Evolutionary conservation across 2,329 filamentous ascomycete species (phyloP).

Genomic region (Capronia epimyces): DNA sequence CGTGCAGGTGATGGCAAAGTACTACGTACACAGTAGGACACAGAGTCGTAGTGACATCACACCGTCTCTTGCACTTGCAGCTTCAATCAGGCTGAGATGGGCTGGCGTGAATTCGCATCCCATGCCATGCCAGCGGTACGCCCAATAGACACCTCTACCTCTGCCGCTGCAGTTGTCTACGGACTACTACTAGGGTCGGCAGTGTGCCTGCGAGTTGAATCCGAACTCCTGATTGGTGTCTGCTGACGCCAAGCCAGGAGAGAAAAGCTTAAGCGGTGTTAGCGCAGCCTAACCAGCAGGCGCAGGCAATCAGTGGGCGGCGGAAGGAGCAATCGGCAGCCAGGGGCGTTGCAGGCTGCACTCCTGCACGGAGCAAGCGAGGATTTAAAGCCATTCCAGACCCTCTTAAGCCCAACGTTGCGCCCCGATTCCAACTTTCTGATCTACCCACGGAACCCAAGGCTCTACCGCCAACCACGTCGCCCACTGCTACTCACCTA

Average conservation of each 20-base stretch:
- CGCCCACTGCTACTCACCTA: neutral
- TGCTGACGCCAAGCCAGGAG: neutral
- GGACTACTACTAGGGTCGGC: neutral
- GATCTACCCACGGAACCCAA: neutral
- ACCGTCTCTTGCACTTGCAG: no score
- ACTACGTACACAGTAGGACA: no score
- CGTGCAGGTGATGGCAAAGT: no score
- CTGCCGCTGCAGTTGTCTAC: neutral
- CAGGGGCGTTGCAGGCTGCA: constrained; percentile 17
- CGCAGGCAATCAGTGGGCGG: constrained; percentile 2
- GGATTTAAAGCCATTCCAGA: constrained; percentile 26
- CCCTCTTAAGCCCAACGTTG: constrained; percentile 22
- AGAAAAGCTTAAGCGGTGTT: constrained; percentile 17
- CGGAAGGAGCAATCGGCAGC: constrained; percentile 21
- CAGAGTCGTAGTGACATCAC: no score
- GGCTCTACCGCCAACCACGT: neutral
- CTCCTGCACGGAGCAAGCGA: constrained; percentile 15
- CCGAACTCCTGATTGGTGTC: neutral
- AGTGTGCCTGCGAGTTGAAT: neutral
- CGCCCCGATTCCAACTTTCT: constrained; percentile 23
- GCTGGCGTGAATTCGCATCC: no score
- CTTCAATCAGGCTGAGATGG: no score
- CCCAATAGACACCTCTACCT: no score
- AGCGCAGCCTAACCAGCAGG: constrained; percentile 8
- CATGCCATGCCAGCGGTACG: no score